Conservation (phyloP, 257 asterid species). For the Nicotiana sylvestris region DNA sequence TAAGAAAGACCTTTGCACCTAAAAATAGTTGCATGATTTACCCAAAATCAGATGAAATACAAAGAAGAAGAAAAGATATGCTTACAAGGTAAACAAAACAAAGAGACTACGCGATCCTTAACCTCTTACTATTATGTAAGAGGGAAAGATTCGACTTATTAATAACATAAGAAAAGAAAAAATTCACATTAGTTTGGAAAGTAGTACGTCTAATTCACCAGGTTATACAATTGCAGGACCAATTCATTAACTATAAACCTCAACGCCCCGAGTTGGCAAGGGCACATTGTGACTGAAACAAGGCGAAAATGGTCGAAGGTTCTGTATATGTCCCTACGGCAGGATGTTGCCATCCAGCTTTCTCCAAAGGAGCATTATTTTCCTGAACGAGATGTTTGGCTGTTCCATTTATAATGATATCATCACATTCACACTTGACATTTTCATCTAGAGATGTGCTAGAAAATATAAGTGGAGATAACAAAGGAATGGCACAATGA, state of each 20-base stretch:
- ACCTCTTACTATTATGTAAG: not conserved
- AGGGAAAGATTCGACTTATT: not conserved
- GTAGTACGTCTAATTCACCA: not conserved
- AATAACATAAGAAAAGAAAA: not conserved
- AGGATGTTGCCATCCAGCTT: slow-evolving; percentile 24
- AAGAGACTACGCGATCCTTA: not conserved
- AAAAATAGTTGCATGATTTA: not conserved
- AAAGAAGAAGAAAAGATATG: not conserved
- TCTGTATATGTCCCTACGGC: slow-evolving; percentile 9
- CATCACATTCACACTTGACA: not conserved
- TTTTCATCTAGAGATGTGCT: not conserved
- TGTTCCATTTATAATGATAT: not conserved
- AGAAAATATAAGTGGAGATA: slow-evolving; percentile 17
- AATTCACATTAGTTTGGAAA: not conserved
- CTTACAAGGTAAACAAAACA: not conserved
- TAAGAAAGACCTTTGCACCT: not conserved
- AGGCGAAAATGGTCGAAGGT: slow-evolving; percentile 16
- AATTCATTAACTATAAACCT: not conserved
- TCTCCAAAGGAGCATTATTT: not conserved
- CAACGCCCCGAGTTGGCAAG: not conserved
- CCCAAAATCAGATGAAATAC: not conserved
- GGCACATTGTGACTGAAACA: slow-evolving; percentile 23
- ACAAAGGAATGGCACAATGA: slow-evolving; percentile 23
- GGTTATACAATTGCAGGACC: too few relatives aligned
- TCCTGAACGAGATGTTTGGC: not conserved